Conservation (phyloP, 805 yeast genomes). For the Zygoascus ofunaensis region DNA sequence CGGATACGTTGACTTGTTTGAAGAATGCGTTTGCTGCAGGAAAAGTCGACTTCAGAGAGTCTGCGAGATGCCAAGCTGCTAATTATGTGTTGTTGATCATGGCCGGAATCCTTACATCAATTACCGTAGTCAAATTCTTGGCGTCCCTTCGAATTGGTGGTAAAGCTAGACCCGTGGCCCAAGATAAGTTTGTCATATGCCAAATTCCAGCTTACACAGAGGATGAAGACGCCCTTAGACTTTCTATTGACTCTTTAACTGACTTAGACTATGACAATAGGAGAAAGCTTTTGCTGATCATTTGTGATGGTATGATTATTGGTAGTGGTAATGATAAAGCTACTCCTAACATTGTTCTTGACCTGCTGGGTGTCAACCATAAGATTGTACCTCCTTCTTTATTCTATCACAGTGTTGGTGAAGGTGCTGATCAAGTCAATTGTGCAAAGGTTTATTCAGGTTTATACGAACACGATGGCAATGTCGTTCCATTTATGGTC, state of each 20-base stretch:
- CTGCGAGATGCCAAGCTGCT: slow-evolving; percentile 34
- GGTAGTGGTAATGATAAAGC: slow-evolving; percentile 51
- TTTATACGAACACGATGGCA: slow-evolving; percentile 46
- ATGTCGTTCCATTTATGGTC: slow-evolving; percentile 43
- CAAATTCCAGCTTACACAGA: slow-evolving; percentile 46
- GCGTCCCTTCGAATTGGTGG: slow-evolving; percentile 32
- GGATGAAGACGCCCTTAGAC: slow-evolving; percentile 44
- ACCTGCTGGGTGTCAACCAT: slow-evolving; percentile 36
- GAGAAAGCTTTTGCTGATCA: slow-evolving; percentile 44
- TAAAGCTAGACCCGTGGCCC: slow-evolving; percentile 29
- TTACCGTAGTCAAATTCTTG: slow-evolving; percentile 32
- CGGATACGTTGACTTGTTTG: slow-evolving; percentile 28
- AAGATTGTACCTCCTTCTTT: slow-evolving; percentile 42
- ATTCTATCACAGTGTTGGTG: slow-evolving; percentile 52
- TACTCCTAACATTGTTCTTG: slow-evolving; percentile 47
- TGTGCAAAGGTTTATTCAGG: slow-evolving; percentile 58
- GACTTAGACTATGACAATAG: slow-evolving; percentile 48
- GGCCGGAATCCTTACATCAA: slow-evolving; percentile 31
- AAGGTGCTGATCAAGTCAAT: slow-evolving; percentile 49
- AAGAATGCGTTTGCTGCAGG: slow-evolving; percentile 31
- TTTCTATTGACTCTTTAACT: slow-evolving; percentile 50
- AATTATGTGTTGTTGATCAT: slow-evolving; percentile 32
- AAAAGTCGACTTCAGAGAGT: slow-evolving; percentile 30
- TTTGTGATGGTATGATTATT: slow-evolving; percentile 53
- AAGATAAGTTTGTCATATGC: slow-evolving; percentile 35